Evolutionary conservation across 768 basidiomycete species (phyloP).

Genomic region (Lactarius trivialis): DNA sequence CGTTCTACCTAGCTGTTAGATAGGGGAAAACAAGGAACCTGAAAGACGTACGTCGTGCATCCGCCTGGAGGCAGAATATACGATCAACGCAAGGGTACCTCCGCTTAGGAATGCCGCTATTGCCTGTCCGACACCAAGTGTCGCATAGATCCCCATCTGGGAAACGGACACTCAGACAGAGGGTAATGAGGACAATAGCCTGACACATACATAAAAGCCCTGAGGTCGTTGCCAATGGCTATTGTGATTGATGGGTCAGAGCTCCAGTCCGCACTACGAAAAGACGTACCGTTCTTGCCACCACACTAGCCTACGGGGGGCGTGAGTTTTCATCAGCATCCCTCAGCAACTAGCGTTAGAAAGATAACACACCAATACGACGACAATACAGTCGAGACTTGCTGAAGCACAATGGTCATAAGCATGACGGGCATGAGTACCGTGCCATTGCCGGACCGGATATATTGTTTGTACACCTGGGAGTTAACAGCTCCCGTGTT

Average conservation of each 20-base stretch:
- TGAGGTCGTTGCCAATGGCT: constrained; percentile 51
- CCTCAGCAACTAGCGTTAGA: background rate
- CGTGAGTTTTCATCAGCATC: background rate
- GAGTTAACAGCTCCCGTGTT: constrained; percentile 64
- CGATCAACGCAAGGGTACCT: constrained; percentile 52
- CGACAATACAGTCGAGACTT: constrained; percentile 64
- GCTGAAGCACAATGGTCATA: constrained; percentile 54
- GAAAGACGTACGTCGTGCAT: constrained; percentile 47
- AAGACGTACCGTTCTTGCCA: constrained; percentile 62
- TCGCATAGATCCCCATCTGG: constrained; percentile 80
- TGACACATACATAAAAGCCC: constrained; percentile 63
- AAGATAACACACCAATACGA: constrained; percentile 57
- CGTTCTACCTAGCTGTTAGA: constrained; percentile 34
- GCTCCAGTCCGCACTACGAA: background rate
- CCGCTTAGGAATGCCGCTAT: constrained; percentile 65
- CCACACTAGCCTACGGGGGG: constrained; percentile 58
- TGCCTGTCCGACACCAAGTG: constrained; percentile 65
- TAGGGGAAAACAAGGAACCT: background rate
- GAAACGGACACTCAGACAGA: background rate
- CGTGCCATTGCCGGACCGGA: constrained; percentile 60
- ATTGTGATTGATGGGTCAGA: constrained; percentile 20
- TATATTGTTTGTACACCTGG: constrained; percentile 50
- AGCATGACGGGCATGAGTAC: constrained; percentile 62
- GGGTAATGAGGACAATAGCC: background rate
- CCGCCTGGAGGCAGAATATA: constrained; percentile 68